Evolutionary conservation across 164 flowering plant genomes (phyloP).

Genomic region (Chimonanthus praecox): DNA sequence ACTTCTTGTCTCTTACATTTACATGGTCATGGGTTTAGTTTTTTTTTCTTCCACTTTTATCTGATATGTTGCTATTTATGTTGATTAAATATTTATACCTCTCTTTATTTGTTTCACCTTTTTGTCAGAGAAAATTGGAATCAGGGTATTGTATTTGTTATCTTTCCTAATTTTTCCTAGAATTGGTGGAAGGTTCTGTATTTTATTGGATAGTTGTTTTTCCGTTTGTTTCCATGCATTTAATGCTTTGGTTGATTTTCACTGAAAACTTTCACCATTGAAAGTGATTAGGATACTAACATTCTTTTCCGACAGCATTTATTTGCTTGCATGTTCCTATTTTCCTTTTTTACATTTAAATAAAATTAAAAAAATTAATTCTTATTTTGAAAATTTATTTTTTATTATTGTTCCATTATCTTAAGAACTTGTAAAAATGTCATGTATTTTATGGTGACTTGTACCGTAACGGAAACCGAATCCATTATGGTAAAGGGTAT

Average conservation of each 20-base stretch:
- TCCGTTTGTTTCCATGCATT: constrained; percentile 13
- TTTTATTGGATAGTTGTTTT: constrained; percentile 1
- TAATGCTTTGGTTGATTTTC: constrained; percentile 16
- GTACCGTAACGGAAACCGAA: too few species aligned
- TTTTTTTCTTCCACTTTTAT: constrained; percentile 5
- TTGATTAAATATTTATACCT: constrained; percentile 17
- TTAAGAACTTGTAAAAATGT: too few species aligned
- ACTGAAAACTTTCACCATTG: constrained; percentile 1
- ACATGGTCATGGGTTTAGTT: constrained; percentile 9
- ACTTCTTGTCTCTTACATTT: constrained; percentile 4
- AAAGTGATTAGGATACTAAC: background rate
- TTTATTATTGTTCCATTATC: too few species aligned
- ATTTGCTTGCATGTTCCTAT: background rate
- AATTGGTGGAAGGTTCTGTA: constrained; percentile 6
- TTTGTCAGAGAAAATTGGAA: constrained; percentile 19
- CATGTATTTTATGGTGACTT: too few species aligned
- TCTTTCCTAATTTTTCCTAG: constrained; percentile 14
- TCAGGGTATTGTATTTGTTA: constrained; percentile 21
- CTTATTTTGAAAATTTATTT: too few species aligned
- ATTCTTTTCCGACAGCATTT: too few species aligned
- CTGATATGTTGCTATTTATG: constrained; percentile 24
- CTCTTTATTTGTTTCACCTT: constrained; percentile 20
- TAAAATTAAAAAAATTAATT: too few species aligned
- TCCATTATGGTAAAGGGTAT: too few species aligned
- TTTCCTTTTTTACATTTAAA: background rate